Evolutionary conservation across 306 rosid species (phyloP).

Genomic region (Biancaea sappan): DNA sequence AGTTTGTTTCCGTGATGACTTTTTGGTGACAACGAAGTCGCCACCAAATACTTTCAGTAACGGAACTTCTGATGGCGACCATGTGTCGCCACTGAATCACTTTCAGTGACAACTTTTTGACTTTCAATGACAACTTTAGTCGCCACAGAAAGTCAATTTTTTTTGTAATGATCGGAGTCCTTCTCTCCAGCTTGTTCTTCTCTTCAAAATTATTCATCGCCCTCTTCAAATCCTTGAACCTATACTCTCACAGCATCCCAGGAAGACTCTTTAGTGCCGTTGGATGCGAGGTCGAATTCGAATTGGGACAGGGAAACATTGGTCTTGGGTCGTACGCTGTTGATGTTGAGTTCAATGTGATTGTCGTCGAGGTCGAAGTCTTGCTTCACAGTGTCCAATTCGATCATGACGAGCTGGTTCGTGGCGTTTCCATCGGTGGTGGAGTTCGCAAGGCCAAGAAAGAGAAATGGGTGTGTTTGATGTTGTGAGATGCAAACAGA

Average conservation of each 20-base stretch:
- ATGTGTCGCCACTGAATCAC: too few relatives aligned
- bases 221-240: conserved; percentile 55
- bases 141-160: too few relatives aligned
- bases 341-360: conserved; percentile 62
- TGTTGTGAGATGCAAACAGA: too few relatives aligned
- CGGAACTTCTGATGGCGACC: too few relatives aligned
- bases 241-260: conserved; percentile 67
- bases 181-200: conserved; percentile 54
- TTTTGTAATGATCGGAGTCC: too few relatives aligned
- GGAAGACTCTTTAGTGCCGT: conserved; percentile 55
- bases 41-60: too few relatives aligned
- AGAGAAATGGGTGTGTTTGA: too few relatives aligned
- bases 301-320: conserved; percentile 35
- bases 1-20: too few relatives aligned
- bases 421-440: conserved; percentile 49
- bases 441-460: conserved; percentile 69
- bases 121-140: too few relatives aligned
- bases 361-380: conserved; percentile 55
- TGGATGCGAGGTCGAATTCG: conserved; percentile 48
- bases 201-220: conserved; percentile 69
- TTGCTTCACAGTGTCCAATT: conserved; percentile 67
- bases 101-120: too few relatives aligned
- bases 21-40: too few relatives aligned
- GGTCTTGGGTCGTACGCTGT: conserved; percentile 46
- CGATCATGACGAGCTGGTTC: conserved; percentile 60